Evolutionary conservation across 2,329 filamentous ascomycete genomes (phyloP), one percentile per base, ranked within the genome.

Genomic region (Phialemoniopsis sp.): DNA sequence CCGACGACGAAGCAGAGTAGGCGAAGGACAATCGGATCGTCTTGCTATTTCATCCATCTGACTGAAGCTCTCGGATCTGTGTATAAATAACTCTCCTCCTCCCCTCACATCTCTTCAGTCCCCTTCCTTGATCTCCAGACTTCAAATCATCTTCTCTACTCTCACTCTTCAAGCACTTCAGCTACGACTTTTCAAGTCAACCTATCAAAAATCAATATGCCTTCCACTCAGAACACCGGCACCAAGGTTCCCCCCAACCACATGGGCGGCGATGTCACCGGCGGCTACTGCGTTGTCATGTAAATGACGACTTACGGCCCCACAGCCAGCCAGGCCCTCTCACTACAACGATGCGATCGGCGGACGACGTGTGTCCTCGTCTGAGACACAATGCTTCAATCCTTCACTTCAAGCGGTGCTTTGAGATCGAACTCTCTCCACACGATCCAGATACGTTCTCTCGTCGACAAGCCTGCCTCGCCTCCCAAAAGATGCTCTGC

Each of bases 281-380:
- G 49, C 45, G 49, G 44, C 49, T 53, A 53, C 52, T 61, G 56
- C 50, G 48, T 56, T 49, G 49, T 59, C 49, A 57, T 60, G 55
- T 60, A 59, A 55, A 57, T 46, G 47, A 47, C 49, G 30, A n/a
- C 21, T 26, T 26, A 10, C 10, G 21, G 21, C 21, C 21, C 21
- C n/a, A n/a, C n/a, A n/a, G n/a, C n/a, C 6, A 6, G 21, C 29
- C 8, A 38, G 16, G 10, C 32, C 18, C 18, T 30, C 31, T 34
- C 31, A 14, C 4, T 16, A n/a, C 15, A n/a, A 39, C 16, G 19
- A 33, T 14, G 9, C 19, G 14, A 17, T 8, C 13, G 21, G 21
- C 21, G 21, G 21, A 26, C 21, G 21, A 26, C 10, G 6, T 6
- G 21, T 26, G 21, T 26, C 21, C 10, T 26, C 21, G 21, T 26